Conservation (phyloP, 257 asterid species). For the Phtheirospermum japonicum region DNA sequence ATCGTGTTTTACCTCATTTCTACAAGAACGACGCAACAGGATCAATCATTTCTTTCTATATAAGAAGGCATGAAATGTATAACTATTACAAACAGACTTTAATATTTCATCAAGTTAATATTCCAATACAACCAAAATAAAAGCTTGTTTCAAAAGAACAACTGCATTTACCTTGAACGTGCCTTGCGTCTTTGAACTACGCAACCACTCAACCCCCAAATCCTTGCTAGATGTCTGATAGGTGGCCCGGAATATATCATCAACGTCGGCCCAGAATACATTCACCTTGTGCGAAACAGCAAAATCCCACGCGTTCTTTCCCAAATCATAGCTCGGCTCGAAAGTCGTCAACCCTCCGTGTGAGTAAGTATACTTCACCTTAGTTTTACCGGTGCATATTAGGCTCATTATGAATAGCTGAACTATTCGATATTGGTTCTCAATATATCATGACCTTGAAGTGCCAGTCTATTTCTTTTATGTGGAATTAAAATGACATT, state of each 20-base stretch:
- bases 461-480: no score
- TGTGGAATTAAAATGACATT: no score
- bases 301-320: conserved; percentile 81
- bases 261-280: neutral
- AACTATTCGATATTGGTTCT: no score
- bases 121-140: neutral
- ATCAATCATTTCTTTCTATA: neutral
- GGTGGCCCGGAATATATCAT: conserved; percentile 45
- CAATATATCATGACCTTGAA: no score
- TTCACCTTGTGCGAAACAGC: conserved; percentile 47
- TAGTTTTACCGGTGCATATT: conserved; percentile 61
- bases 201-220: no score
- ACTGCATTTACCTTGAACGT: conserved; percentile 41
- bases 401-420: no score
- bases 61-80: no score
- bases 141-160: neutral
- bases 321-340: conserved; percentile 73
- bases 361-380: conserved; percentile 79
- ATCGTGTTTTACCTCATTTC: neutral
- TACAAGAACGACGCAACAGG: neutral
- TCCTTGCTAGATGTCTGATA: no score
- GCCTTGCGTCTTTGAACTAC: conserved; percentile 67
- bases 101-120: neutral
- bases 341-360: no score
- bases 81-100: no score